Percentiles rank a stretch among this genome's conserved stretches.
Evolutionary conservation across 2,329 filamentous ascomycete species (phyloP).

Genomic region (Cadophora luteo-olivacea): DNA sequence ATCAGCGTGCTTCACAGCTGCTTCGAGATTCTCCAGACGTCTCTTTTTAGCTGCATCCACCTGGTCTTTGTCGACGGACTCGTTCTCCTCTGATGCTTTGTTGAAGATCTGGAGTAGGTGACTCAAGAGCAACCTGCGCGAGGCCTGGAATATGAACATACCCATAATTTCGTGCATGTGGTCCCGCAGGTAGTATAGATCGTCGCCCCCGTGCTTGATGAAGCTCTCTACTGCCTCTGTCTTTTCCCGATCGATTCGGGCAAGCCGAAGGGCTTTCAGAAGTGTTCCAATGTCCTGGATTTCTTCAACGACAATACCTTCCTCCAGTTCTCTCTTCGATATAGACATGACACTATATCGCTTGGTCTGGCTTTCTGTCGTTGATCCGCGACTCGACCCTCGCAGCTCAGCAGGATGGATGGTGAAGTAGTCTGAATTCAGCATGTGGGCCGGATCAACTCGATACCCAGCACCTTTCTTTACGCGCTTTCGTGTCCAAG

Average conservation of each 20-base stretch:
- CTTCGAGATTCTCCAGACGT: slow-evolving; percentile 72
- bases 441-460: slow-evolving; percentile 62
- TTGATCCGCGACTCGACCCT: slow-evolving; percentile 49
- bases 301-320: slow-evolving; percentile 59
- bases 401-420: slow-evolving; percentile 62
- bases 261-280: slow-evolving; percentile 69
- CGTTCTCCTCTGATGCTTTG: slow-evolving; percentile 55
- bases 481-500: slow-evolving; percentile 84
- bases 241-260: slow-evolving; percentile 89
- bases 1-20: slow-evolving; percentile 77
- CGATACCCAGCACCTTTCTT: slow-evolving; percentile 59
- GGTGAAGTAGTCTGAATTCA: slow-evolving; percentile 81
- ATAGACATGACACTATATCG: slow-evolving; percentile 43
- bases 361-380: slow-evolving; percentile 26
- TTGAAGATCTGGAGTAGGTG: slow-evolving; percentile 72
- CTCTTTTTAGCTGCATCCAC: slow-evolving; percentile 42
- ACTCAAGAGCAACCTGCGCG: slow-evolving; percentile 76
- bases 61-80: slow-evolving; percentile 42
- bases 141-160: slow-evolving; percentile 87
- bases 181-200: slow-evolving; percentile 74
- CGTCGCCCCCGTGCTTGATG: slow-evolving; percentile 75
- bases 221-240: slow-evolving; percentile 84
- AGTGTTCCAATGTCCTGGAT: slow-evolving; percentile 65
- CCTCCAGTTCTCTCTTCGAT: slow-evolving; percentile 43
- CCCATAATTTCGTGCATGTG: slow-evolving; percentile 87